These are phyloP conservation scores for Cordyceps militaris DNA, from an alignment of 2,329 filamentous ascomycete genomes.

Conservation along the genomic window DNA sequence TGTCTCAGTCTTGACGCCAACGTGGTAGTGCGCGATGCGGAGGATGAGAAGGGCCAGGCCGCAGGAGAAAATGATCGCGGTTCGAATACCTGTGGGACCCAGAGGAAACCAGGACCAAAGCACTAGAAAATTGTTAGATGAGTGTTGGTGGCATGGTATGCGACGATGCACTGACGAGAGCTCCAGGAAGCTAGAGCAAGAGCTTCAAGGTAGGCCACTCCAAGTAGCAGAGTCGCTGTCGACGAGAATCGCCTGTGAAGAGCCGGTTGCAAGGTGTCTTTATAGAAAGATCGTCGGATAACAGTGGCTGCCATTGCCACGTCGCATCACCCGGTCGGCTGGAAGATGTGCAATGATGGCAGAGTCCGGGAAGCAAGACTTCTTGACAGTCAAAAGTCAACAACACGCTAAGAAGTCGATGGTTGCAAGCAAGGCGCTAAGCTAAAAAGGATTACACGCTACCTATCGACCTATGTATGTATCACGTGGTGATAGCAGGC, in stretches of 20 bases:
- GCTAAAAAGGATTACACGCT: constrained; percentile 1
- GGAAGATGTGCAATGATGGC: constrained; percentile 22
- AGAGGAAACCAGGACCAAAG: constrained; percentile 85
- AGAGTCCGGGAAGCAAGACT: not conserved
- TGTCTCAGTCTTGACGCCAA: constrained; percentile 62
- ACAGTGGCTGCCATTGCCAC: constrained; percentile 44
- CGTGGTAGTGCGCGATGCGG: constrained; percentile 76
- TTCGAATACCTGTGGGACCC: constrained; percentile 66
- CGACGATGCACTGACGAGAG: constrained; percentile 51
- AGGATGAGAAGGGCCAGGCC: constrained; percentile 74
- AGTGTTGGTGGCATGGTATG: constrained; percentile 8
- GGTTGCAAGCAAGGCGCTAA: constrained; percentile 8
- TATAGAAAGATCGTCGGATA: constrained; percentile 59
- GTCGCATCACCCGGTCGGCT: constrained; percentile 33
- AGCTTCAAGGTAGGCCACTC: constrained; percentile 66
- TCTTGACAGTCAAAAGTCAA: constrained; percentile 1
- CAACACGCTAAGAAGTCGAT: constrained; percentile 9
- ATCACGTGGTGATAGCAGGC: constrained; percentile 9
- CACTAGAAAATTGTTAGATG: constrained; percentile 39
- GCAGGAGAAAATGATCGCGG: constrained; percentile 67
- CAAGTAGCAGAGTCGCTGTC: constrained; percentile 62
- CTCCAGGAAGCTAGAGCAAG: constrained; percentile 62
- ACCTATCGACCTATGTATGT: too few species aligned
- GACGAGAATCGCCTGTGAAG: constrained; percentile 81
- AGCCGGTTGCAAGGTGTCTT: constrained; percentile 84